A percentile compares a stretch with the other conserved stretches of the same genome.
These are phyloP conservation scores for Cicer bijugum DNA, from an alignment of 306 rosid genomes.

Conservation along the genomic window DNA sequence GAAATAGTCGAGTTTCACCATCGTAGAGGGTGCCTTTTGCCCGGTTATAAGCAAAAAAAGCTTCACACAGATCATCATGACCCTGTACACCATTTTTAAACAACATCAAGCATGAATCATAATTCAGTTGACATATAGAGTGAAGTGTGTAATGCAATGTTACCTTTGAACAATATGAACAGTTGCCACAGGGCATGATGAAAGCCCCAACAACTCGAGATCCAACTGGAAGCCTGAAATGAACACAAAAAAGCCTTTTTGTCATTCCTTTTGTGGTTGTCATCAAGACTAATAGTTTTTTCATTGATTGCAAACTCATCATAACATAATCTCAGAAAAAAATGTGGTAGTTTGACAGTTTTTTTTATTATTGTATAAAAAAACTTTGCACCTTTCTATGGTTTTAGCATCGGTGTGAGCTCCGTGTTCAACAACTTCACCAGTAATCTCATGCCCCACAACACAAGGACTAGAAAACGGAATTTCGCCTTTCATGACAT, in stretches of 20 bases:
- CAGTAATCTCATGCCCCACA: slow-evolving; percentile 91
- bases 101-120: slow-evolving; percentile 36
- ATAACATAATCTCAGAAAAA: slow-evolving; percentile 8
- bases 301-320: not conserved
- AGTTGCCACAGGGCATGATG: slow-evolving; percentile 97
- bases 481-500: slow-evolving; percentile 87
- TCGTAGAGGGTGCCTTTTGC: slow-evolving; percentile 96
- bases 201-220: slow-evolving; percentile 85
- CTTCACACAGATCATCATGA: slow-evolving; percentile 92
- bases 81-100: slow-evolving; percentile 62
- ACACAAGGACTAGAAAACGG: slow-evolving; percentile 88
- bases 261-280: slow-evolving; percentile 2
- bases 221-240: slow-evolving; percentile 78
- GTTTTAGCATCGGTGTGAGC: slow-evolving; percentile 56
- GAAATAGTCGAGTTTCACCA: slow-evolving; percentile 93
- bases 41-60: slow-evolving; percentile 87
- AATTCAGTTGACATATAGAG: slow-evolving; percentile 31
- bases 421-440: slow-evolving; percentile 87
- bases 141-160: slow-evolving; percentile 16
- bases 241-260: slow-evolving; percentile 20
- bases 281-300: slow-evolving; percentile 23
- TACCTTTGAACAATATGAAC: slow-evolving; percentile 89
- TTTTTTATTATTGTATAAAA: not conserved
- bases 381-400: slow-evolving; percentile 56
- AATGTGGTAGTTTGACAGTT: not conserved